A percentile compares a stretch with the other conserved stretches of the same genome.
These are phyloP conservation scores for Leishmania tarentolae DNA, from an alignment of 208 protist genomes.

Conservation along the genomic window DNA sequence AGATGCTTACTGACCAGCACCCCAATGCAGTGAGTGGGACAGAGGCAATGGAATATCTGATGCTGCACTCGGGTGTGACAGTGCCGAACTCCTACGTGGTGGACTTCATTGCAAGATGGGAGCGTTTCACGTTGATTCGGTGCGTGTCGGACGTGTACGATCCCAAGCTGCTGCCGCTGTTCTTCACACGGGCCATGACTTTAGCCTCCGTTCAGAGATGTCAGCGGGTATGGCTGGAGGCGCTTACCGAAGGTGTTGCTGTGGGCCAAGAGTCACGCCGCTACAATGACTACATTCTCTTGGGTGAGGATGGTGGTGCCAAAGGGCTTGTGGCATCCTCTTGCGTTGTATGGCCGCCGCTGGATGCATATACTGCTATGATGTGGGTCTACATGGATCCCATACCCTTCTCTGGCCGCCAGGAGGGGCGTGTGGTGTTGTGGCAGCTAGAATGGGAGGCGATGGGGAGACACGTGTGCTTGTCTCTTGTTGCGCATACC, in stretches of 20 bases:
- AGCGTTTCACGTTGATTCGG: constrained; percentile 31
- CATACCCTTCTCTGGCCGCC: constrained; percentile 11
- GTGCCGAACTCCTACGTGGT: constrained; percentile 33
- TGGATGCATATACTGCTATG: constrained; percentile 49
- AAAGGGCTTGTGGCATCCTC: constrained; percentile 32
- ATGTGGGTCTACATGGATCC: constrained; percentile 53
- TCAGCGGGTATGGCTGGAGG: constrained; percentile 40
- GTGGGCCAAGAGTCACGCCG: not conserved
- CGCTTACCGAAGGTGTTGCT: not conserved
- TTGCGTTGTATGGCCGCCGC: constrained; percentile 54
- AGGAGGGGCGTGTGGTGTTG: constrained; percentile 30
- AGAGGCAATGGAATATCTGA: constrained; percentile 34
- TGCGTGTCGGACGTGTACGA: constrained; percentile 42
- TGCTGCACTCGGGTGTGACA: constrained; percentile 36
- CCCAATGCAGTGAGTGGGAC: constrained; percentile 23
- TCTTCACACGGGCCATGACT: constrained; percentile 27
- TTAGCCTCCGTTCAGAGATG: constrained; percentile 14
- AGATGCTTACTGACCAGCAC: constrained; percentile 16
- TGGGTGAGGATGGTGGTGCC: constrained; percentile 47
- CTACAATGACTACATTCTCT: constrained; percentile 40
- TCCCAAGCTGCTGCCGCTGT: constrained; percentile 24
- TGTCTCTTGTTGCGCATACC: constrained; percentile 36
- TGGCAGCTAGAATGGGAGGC: constrained; percentile 49
- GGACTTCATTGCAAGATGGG: constrained; percentile 35
- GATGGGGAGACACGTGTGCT: constrained; percentile 21